Conservation (phyloP, 2,329 filamentous ascomycete species). For the Celoporthe dispersa region DNA sequence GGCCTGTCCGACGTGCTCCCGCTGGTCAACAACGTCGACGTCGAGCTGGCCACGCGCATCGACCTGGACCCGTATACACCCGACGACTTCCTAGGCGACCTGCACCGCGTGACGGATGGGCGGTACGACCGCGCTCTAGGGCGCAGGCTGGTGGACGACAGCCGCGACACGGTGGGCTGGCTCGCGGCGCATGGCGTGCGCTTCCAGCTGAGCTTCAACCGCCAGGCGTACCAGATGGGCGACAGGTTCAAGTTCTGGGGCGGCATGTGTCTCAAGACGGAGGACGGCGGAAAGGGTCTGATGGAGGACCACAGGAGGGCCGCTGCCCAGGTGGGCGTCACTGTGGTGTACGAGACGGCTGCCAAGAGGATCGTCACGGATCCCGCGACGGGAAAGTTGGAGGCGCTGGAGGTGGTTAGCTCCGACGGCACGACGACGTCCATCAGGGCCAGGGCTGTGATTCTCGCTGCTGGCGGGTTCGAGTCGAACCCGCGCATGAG, state of each 20-base stretch:
- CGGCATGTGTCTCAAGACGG: conserved; percentile 62
- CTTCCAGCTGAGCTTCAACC: conserved; percentile 66
- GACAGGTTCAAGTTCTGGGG: conserved; percentile 69
- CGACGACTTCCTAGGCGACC: conserved; percentile 58
- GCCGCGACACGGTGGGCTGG: conserved; percentile 58
- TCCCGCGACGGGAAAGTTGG: conserved; percentile 37
- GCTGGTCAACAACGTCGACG: conserved; percentile 62
- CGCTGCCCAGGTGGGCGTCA: conserved; percentile 48
- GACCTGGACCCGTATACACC: conserved; percentile 62
- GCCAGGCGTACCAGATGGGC: conserved; percentile 68
- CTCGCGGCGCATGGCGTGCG: conserved; percentile 56
- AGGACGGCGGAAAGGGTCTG: conserved; percentile 64
- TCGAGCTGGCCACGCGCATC: conserved; percentile 51
- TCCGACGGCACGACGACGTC: conserved; percentile 32
- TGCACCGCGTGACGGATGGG: conserved; percentile 60
- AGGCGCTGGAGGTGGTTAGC: conserved; percentile 38
- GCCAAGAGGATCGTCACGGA: conserved; percentile 46
- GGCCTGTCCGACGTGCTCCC: conserved; percentile 63
- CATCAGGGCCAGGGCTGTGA: conserved; percentile 46
- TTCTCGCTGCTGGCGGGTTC: conserved; percentile 67
- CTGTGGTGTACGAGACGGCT: conserved; percentile 51
- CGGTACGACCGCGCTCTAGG: conserved; percentile 56
- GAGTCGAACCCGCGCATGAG: conserved; percentile 64
- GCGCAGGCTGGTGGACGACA: conserved; percentile 54
- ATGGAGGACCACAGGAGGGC: conserved; percentile 52